Base-by-base conservation (phyloP, 192 early-diverging fungal species). In the Phlyctochytrium bullatum region DNA sequence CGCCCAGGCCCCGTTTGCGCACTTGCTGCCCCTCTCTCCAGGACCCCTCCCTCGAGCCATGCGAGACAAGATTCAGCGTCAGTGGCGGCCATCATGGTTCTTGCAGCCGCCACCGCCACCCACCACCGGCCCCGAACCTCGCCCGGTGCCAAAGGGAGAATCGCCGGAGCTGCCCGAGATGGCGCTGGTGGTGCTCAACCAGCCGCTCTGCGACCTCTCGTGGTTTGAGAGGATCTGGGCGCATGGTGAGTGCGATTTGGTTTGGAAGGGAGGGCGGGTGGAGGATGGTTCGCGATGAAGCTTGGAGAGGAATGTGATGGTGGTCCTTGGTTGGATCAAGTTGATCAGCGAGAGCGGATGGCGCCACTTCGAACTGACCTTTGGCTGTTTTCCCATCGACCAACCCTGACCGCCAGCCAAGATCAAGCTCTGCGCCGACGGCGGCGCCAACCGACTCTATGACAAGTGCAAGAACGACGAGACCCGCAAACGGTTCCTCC, bases 361-460 rank as follows among this genome's bases (percentile, higher is more conserved):
- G n/a, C n/a, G n/a, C n/a, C n/a, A n/a, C n/a, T n/a, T n/a, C n/a
- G n/a, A n/a, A n/a, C n/a, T n/a, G n/a, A n/a, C n/a, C n/a, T n/a
- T n/a, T n/a, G n/a, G n/a, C n/a, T n/a, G n/a, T n/a, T n/a, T n/a
- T n/a, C n/a, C n/a, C 36, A 70, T 34, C 1, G n/a, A 62, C 25
- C 27, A 25, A 10, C 20, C 10, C 40, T 47, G 40, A 14, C 10
- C 20, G 6, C 25, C 12, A 89, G 88, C 88, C 34, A 59, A 71
- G 2, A 74, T 78, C 23, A 66, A 80, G 23, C 73, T 95, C 36
- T 93, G 93, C 69, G 90, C 92, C 0, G 96, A 98, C 61, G 96
- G 96, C 20, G 96, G 93, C 10, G 89, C 89, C 29, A 98, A 98
- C 72, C 83, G 89, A 27, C 74, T 98, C 28, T 93, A 88, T 59